Conservation (phyloP, 2,329 filamentous ascomycete species). For the Ophiosphaerella herpotricha region DNA sequence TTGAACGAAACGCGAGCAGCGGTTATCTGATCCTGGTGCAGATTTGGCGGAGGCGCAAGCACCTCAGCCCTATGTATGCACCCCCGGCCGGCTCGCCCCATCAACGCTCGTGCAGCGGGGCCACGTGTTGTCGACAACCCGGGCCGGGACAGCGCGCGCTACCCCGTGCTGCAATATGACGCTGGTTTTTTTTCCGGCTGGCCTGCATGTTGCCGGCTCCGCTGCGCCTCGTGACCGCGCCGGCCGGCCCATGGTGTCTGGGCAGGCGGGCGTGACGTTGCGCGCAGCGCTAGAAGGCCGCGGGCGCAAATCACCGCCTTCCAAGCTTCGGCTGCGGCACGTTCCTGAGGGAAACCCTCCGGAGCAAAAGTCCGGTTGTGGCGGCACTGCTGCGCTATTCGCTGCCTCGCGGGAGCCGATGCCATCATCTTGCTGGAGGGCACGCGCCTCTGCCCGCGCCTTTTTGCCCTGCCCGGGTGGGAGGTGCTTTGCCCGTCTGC, state of each 20-base stretch:
- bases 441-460: too few relatives aligned
- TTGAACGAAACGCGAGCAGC: neutral
- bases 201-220: neutral
- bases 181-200: too few relatives aligned
- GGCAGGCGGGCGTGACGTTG: constrained; percentile 4
- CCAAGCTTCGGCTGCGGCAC: constrained; percentile 6
- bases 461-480: too few relatives aligned
- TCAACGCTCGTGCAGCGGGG: constrained; percentile 33
- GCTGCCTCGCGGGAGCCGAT: constrained; percentile 4
- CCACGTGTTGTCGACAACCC: constrained; percentile 29
- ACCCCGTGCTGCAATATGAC: too few relatives aligned
- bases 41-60: neutral
- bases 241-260: constrained; percentile 1
- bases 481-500: neutral
- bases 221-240: constrained; percentile 10
- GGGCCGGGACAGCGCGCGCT: too few relatives aligned
- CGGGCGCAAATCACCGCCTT: neutral
- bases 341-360: constrained; percentile 6
- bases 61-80: constrained; percentile 34
- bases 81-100: constrained; percentile 25
- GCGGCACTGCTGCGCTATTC: constrained; percentile 1
- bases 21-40: constrained; percentile 1
- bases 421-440: constrained; percentile 2
- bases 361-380: constrained; percentile 10
- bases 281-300: constrained; percentile 11